Percentiles rank a stretch among this genome's conserved stretches.
Conservation (phyloP, 176 grass and related monocot species). For the Zoysia pacifica region DNA sequence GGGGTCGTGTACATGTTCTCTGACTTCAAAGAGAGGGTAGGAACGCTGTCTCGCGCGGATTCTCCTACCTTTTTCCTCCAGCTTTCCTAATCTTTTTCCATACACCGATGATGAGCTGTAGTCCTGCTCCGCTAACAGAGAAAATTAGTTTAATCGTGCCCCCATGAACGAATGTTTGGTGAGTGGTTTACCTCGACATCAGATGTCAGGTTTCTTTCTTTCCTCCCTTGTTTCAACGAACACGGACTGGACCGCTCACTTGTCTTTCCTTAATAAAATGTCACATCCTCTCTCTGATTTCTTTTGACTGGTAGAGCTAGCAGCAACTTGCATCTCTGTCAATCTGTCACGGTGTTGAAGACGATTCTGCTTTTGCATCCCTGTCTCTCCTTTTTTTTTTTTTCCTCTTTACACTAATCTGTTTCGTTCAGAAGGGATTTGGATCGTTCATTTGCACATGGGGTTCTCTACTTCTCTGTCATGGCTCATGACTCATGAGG, state of each 20-base stretch:
- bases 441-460: constrained; percentile 43
- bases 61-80: constrained; percentile 12
- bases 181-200: constrained; percentile 33
- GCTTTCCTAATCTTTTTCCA: constrained; percentile 37
- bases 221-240: constrained; percentile 33
- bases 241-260: constrained; percentile 54
- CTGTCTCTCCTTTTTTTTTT: neutral
- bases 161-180: constrained; percentile 42
- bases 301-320: neutral
- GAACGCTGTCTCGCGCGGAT: constrained; percentile 40
- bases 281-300: neutral
- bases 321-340: neutral
- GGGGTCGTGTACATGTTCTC: constrained; percentile 31
- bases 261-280: constrained; percentile 42
- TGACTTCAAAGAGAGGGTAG: constrained; percentile 29
- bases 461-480: neutral
- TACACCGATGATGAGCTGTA: constrained; percentile 51
- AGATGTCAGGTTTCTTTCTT: constrained; percentile 49
- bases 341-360: neutral
- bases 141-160: constrained; percentile 17
- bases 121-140: constrained; percentile 19
- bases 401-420: neutral
- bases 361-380: neutral
- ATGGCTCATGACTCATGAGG: constrained; percentile 21
- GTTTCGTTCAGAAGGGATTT: neutral